Evolutionary conservation across 441 rosid genomes (phyloP).

Genomic region (Erodium moschatum): DNA sequence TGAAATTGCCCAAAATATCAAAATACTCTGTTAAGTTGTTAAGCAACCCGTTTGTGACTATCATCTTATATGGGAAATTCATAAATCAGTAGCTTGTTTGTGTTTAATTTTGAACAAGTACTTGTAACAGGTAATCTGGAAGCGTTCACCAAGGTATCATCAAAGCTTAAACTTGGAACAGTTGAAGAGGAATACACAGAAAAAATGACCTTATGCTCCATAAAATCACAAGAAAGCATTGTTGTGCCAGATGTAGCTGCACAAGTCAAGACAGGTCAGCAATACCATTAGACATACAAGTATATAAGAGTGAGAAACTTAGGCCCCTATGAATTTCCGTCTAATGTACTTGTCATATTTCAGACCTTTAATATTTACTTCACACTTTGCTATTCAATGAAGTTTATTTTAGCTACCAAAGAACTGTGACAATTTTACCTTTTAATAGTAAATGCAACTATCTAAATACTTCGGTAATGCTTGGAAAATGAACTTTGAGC

Average conservation of each 20-base stretch:
- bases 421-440: background rate
- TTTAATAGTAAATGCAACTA: background rate
- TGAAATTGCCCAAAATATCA: background rate
- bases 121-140: constrained; percentile 63
- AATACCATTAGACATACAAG: constrained; percentile 13
- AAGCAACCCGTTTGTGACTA: background rate
- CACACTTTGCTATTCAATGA: background rate
- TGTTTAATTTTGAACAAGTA: background rate
- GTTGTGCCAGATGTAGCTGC: constrained; percentile 45
- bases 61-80: background rate
- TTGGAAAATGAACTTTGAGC: background rate
- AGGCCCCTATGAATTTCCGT: background rate
- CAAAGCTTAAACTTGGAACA: constrained; percentile 67
- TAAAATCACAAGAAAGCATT: constrained; percentile 33
- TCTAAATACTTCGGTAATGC: background rate
- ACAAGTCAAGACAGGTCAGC: constrained; percentile 66
- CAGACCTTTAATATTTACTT: too few species aligned
- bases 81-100: constrained; percentile 1
- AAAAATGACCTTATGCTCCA: constrained; percentile 26
- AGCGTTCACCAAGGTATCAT: constrained; percentile 50
- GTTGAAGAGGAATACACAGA: constrained; percentile 53
- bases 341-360: background rate
- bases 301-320: background rate
- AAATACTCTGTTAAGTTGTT: background rate
- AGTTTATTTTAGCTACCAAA: background rate